Percentiles rank a stretch among this genome's conserved stretches.
Conservation (phyloP, 495 filamentous ascomycete genomes). For the Talaromyces thailandensis region DNA sequence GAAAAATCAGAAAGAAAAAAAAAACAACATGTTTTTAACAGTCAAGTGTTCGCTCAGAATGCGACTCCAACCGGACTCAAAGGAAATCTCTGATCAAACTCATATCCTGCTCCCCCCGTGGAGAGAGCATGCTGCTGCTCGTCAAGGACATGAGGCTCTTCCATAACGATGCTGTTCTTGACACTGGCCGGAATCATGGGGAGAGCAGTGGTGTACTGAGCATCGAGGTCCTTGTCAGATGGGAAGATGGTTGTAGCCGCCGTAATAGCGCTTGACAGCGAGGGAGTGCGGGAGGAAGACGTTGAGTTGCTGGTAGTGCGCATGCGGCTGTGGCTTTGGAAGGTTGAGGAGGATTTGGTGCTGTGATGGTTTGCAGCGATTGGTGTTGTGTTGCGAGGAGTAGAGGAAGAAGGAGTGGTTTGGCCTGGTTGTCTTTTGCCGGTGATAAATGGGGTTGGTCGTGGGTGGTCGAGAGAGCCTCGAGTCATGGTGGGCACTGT, state of each 20-base stretch:
- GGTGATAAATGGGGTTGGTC: not conserved
- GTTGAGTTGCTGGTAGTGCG: conserved; percentile 36
- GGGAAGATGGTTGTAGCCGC: conserved; percentile 17
- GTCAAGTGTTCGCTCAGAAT: no score
- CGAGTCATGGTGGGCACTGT: not conserved
- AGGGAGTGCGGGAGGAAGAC: conserved; percentile 19
- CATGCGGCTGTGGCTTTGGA: conserved; percentile 18
- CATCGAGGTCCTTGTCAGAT: conserved; percentile 13
- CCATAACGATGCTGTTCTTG: conserved; percentile 5
- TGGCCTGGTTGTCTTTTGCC: not conserved
- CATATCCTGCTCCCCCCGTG: conserved; percentile 6
- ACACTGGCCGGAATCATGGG: conserved; percentile 6
- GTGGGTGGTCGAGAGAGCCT: not conserved
- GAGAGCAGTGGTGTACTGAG: not conserved
- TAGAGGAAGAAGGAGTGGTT: conserved; percentile 15
- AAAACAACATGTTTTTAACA: no score
- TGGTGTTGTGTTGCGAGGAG: conserved; percentile 7
- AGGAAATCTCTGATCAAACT: conserved; percentile 15
- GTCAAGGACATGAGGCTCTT: conserved; percentile 6
- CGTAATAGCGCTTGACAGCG: conserved; percentile 22
- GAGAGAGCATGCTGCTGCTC: conserved; percentile 19
- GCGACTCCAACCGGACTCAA: conserved; percentile 26
- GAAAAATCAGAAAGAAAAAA: not conserved
- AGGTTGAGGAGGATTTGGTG: conserved; percentile 3
- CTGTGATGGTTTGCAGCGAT: conserved; percentile 2